Base-by-base conservation (phyloP, 257 asterid species). In the Jacaranda copaia region DNA sequence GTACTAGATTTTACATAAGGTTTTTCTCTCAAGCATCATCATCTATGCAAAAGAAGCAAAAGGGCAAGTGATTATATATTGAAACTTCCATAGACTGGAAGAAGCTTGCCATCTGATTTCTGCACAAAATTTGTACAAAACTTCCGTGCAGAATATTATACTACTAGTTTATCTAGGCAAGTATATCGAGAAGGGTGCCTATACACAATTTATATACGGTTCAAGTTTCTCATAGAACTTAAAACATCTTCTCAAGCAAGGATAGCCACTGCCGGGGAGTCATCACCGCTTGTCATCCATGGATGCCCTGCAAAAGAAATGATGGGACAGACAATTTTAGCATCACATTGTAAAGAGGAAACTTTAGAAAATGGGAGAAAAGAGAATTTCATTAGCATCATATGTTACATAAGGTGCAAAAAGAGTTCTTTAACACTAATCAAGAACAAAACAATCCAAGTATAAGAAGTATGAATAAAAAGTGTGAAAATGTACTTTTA, bases 261-360 rank as follows among this genome's bases (percentile, higher is more conserved):
- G 7, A 67, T 79, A 62, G 59, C 75, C 49, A 66, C 77, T 57
- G 43, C 39, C 60, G 81, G 61, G 15, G 84, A 70, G 72, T 70
- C 88, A 15, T 80, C 83, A 38, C 82, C 66, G 45, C 79, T 70
- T 32, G 78, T 85, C 83, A 89, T 87, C 96, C 96, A 91, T 74
- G 90, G 88, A 85, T 91, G 90, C 80, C 88, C 94, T 91, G 83
- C 84, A 62, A 10, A 58, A 25, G 32, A 55, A 57, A 15, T 0
- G 67, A 65, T 18, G 39, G n/a, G 32, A 10, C 14, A 42, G 32
- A 32, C 15, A 49, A 42, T 16, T 35, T 79, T 10, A 68, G 38
- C 15, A 77, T 65, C 4, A 11, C 15, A 14, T 14, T 2, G 4
- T 12, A 12, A 55, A 18, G 18, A 11, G 10, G 32, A 55, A 4